These are phyloP conservation scores for Hypholoma fasciculare DNA, from an alignment of 768 basidiomycete genomes.

Conservation along the genomic window DNA sequence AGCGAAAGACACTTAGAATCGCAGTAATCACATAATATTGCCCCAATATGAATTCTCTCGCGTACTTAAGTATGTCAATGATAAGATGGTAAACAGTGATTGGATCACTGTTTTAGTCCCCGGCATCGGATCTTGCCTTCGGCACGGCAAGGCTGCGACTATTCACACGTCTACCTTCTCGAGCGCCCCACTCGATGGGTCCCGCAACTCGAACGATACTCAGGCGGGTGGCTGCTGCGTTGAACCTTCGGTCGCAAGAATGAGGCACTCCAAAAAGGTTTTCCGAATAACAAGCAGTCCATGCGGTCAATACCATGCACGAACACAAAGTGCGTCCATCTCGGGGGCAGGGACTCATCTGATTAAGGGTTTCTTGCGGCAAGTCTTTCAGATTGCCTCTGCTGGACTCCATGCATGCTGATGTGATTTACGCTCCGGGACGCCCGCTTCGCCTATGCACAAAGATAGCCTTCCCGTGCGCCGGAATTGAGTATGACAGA, in stretches of 20 bases:
- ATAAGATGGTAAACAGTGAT: conserved; percentile 2
- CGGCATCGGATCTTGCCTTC: neutral
- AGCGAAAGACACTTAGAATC: conserved; percentile 1
- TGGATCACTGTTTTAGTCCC: neutral
- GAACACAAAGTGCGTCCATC: neutral
- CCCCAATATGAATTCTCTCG: conserved; percentile 3
- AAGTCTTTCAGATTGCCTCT: conserved; percentile 7
- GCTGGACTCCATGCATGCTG: conserved; percentile 6
- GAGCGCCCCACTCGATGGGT: neutral
- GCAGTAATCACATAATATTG: neutral
- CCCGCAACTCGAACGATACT: neutral
- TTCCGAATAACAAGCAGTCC: too few relatives aligned
- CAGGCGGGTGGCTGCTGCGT: neutral
- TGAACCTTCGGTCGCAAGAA: neutral
- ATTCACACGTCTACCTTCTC: neutral
- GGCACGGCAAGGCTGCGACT: neutral
- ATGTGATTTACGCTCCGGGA: conserved; percentile 1
- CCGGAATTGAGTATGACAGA: conserved; percentile 6
- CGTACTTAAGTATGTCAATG: neutral
- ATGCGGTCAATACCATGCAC: too few relatives aligned
- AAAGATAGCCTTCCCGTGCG: neutral
- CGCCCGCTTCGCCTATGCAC: neutral
- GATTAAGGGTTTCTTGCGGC: neutral
- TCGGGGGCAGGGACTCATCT: neutral
- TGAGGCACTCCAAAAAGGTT: neutral